phyloP scores from a whole-genome alignment of 2,329 filamentous ascomycete genomes.

The Bipolaris gigantea region DNA sequence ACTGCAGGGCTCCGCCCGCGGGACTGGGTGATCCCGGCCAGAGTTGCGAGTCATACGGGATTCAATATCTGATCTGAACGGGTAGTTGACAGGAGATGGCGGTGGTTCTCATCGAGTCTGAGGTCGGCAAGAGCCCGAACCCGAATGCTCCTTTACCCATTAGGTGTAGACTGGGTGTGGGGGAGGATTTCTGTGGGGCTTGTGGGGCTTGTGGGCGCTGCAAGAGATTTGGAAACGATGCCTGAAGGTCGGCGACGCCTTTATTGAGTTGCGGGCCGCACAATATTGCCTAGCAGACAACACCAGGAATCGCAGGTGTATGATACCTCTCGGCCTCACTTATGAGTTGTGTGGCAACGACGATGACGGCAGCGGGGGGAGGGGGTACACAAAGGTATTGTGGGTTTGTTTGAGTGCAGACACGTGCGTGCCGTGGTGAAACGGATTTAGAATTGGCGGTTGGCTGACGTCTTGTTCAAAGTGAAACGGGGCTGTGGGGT shows the following conservation, averaged over 20 bases:
- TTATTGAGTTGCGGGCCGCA: constrained; percentile 1
- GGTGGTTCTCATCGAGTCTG: not conserved
- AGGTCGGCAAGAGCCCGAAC: constrained; percentile 3
- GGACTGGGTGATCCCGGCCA: constrained; percentile 10
- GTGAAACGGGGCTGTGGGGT: constrained; percentile 3
- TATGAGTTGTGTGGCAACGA: not conserved
- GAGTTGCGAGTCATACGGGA: constrained; percentile 8
- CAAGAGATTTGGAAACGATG: constrained; percentile 8
- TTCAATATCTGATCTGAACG: not conserved
- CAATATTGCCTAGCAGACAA: constrained; percentile 5
- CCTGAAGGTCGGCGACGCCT: constrained; percentile 9
- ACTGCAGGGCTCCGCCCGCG: constrained; percentile 6
- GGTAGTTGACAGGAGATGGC: not conserved
- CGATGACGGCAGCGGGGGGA: not conserved
- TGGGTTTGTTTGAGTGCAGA: not conserved
- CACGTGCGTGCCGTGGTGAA: not conserved
- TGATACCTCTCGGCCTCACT: not conserved
- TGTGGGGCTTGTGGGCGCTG: not conserved
- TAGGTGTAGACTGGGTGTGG: constrained; percentile 3
- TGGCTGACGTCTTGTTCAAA: not conserved
- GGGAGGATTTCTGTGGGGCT: not conserved
- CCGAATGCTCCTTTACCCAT: not conserved
- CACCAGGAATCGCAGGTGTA: constrained; percentile 1
- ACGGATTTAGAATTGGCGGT: not conserved
- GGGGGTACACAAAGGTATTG: not conserved